Evolutionary conservation across 345 rosid genomes (phyloP).

Genomic region (Citropsis articulata): DNA sequence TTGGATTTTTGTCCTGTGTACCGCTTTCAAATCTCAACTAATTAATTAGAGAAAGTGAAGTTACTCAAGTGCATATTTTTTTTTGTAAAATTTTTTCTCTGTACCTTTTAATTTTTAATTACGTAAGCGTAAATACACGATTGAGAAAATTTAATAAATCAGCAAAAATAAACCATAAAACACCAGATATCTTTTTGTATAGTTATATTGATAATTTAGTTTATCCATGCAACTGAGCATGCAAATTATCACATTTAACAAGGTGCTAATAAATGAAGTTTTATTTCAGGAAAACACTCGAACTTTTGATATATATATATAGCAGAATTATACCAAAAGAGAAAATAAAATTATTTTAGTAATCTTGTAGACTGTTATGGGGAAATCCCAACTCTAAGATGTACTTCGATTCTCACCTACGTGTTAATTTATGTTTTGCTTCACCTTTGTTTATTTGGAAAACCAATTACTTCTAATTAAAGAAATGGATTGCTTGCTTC

Average conservation of each 20-base stretch:
- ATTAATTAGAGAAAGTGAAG: no score
- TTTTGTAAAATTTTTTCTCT: no score
- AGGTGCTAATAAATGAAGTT: not conserved
- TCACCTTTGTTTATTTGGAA: not conserved
- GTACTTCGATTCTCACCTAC: not conserved
- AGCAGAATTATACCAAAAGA: no score
- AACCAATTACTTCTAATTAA: not conserved
- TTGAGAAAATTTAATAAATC: no score
- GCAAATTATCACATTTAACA: not conserved
- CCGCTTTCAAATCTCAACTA: no score
- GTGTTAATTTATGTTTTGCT: not conserved
- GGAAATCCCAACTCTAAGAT: not conserved
- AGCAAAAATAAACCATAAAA: no score
- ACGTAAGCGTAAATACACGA: no score
- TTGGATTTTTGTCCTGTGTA: no score
- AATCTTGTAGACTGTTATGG: not conserved
- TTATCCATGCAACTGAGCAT: not conserved
- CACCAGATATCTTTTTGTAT: not conserved
- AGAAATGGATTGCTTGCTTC: constrained; percentile 6
- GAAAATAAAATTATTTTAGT: not conserved
- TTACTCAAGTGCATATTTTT: no score
- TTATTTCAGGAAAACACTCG: no score
- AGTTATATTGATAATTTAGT: not conserved
- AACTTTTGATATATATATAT: no score
- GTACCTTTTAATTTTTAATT: no score